Percentiles rank a stretch among this genome's conserved stretches.
Evolutionary conservation across 2,329 filamentous ascomycete species (phyloP).

Genomic region (Penicillium sclerotigenum): DNA sequence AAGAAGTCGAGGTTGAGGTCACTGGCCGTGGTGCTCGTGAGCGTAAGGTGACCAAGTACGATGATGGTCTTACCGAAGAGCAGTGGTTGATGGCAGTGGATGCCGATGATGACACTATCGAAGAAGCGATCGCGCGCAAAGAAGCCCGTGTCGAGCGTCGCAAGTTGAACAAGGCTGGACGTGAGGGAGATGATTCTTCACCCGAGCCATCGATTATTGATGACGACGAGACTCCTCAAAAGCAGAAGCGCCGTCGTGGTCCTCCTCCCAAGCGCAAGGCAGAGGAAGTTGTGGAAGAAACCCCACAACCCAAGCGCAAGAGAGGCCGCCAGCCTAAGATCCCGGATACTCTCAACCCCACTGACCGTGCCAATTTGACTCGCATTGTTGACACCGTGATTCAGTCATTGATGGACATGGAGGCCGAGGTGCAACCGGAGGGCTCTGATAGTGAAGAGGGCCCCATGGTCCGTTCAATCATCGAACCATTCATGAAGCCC

Average conservation of each 20-base stretch:
- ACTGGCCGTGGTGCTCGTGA: slow-evolving; percentile 90
- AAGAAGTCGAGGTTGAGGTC: slow-evolving; percentile 71
- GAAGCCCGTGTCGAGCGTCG: slow-evolving; percentile 79
- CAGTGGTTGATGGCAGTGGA: slow-evolving; percentile 99
- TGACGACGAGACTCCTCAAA: slow-evolving; percentile 75
- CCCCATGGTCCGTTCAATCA: slow-evolving; percentile 70
- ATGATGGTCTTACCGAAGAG: slow-evolving; percentile 96
- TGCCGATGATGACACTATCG: slow-evolving; percentile 90
- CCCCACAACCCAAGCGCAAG: slow-evolving; percentile 74
- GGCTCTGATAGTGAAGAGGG: slow-evolving; percentile 53
- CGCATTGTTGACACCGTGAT: slow-evolving; percentile 73
- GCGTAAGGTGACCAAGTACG: slow-evolving; percentile 89
- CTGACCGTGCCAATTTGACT: slow-evolving; percentile 75
- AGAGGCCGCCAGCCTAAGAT: slow-evolving; percentile 69
- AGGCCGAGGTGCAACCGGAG: slow-evolving; percentile 64
- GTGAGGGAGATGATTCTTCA: slow-evolving; percentile 56
- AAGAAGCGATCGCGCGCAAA: slow-evolving; percentile 88
- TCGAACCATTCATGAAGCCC: slow-evolving; percentile 89
- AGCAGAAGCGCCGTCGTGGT: slow-evolving; percentile 77
- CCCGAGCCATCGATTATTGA: slow-evolving; percentile 70
- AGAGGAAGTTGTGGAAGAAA: slow-evolving; percentile 70
- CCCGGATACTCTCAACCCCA: slow-evolving; percentile 61
- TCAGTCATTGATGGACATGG: slow-evolving; percentile 76
- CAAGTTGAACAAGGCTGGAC: slow-evolving; percentile 70
- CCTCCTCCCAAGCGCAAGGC: slow-evolving; percentile 83